Conservation (phyloP, 1,139 yeast genomes). For the Magnusiomyces tetraspermus region DNA sequence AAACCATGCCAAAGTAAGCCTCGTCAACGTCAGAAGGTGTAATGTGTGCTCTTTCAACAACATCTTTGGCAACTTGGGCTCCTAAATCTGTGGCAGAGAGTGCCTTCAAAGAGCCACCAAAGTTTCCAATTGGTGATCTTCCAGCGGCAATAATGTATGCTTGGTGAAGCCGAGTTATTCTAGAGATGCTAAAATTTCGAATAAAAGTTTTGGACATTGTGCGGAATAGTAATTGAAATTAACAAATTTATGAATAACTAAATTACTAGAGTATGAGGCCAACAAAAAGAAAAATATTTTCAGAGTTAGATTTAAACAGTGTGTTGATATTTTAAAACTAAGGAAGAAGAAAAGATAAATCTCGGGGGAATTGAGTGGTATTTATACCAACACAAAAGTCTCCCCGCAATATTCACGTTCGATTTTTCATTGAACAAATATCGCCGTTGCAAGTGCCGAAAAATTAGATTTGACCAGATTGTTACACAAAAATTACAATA, state of each 20-base stretch:
- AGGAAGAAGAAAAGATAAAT: too few species aligned
- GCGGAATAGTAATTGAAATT: not conserved
- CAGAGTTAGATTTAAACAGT: not conserved
- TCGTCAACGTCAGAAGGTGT: conserved; percentile 45
- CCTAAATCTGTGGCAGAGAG: conserved; percentile 48
- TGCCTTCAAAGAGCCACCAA: conserved; percentile 46
- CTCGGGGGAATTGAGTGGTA: too few species aligned
- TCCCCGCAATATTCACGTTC: too few species aligned
- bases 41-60: conserved; percentile 45
- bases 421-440: too few species aligned
- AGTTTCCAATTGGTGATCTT: conserved; percentile 52
- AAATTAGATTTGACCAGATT: too few species aligned
- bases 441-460: too few species aligned
- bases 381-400: too few species aligned
- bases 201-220: conserved; percentile 13
- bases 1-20: conserved; percentile 48
- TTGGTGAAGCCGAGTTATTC: conserved; percentile 12
- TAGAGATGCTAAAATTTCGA: conserved; percentile 12
- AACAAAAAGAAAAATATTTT: not conserved
- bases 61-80: conserved; percentile 46
- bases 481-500: too few species aligned
- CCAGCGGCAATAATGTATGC: conserved; percentile 49
- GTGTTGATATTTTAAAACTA: too few species aligned
- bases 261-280: not conserved
- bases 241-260: too few species aligned